Evolutionary conservation across 495 filamentous ascomycete species (phyloP).

Genomic region (Podospora pseudocomata): DNA sequence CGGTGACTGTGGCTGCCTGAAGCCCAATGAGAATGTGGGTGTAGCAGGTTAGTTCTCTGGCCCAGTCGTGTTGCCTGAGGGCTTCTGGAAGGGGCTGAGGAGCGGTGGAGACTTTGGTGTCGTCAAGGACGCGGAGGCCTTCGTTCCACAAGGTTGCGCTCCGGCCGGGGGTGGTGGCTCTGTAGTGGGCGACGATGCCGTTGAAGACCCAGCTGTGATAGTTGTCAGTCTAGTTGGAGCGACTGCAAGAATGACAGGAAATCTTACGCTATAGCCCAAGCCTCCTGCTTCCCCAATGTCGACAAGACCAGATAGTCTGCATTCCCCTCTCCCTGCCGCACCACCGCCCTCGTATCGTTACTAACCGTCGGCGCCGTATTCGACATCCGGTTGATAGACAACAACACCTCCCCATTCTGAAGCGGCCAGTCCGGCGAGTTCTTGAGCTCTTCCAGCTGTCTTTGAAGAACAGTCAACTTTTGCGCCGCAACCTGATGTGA

Average conservation of each 20-base stretch:
- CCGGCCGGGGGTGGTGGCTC: constrained; percentile 63
- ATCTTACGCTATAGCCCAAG: constrained; percentile 46
- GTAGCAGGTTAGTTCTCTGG: constrained; percentile 44
- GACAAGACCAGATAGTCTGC: constrained; percentile 49
- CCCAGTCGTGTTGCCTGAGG: constrained; percentile 41
- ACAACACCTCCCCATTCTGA: constrained; percentile 63
- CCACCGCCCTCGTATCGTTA: constrained; percentile 49
- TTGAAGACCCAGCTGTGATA: constrained; percentile 52
- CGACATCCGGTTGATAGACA: constrained; percentile 55
- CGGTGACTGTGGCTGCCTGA: constrained; percentile 42
- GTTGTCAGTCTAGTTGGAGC: background rate
- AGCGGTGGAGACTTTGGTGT: constrained; percentile 13
- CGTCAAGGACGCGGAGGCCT: constrained; percentile 14
- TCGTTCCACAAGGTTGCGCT: constrained; percentile 45
- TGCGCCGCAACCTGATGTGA: constrained; percentile 56
- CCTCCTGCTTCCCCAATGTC: constrained; percentile 48
- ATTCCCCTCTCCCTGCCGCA: constrained; percentile 47
- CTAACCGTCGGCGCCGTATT: constrained; percentile 53
- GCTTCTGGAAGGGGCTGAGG: constrained; percentile 43
- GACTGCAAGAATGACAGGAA: constrained; percentile 23
- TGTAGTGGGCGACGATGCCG: constrained; percentile 63
- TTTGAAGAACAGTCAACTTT: constrained; percentile 70
- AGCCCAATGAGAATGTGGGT: constrained; percentile 46
- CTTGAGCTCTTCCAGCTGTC: constrained; percentile 59
- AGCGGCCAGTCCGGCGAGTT: constrained; percentile 56